Evolutionary conservation across 1,284 basidiomycete species (phyloP), one percentile per base, ranked within the genome.

Genomic region (Vanrija sp.): DNA sequence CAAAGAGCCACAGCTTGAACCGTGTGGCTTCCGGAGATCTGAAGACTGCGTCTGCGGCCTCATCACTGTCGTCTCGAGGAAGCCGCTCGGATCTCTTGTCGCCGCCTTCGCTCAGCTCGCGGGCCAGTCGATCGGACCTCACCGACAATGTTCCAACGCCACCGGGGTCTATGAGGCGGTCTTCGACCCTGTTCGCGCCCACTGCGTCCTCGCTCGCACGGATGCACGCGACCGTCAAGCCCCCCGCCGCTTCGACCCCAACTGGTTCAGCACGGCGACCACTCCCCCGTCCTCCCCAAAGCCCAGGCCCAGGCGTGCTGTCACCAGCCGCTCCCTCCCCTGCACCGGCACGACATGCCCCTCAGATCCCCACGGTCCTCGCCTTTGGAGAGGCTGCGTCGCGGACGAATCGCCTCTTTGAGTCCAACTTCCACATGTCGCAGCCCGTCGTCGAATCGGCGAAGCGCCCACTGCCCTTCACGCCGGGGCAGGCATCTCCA

Each of bases 151-250:
- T 23, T 31, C n/a, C 20, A n/a, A 37, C 43, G 12, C 35, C 35
- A 9, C 37, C 23, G 18, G 9, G 19, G 16, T 15, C 16, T 25
- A 37, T 25, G 31, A 18, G 16, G 8, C 27, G 41, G n/a, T 31
- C 12, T 2, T 53, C 69, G 4, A 68, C 66, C 18, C 55, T 72
- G 9, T 62, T 64, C 27, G 45, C 64, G 5, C 71, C 72, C 0
- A 74, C 72, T 5, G 69, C 68, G 0, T 64, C 68, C 18, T 71
- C 69, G 4, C 46, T 67, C 0, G 72, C 72, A 2, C 55, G 72
- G 25, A 71, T 71, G 68, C 70, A 74, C 54, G 68, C 72, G 22
- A 74, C 69, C 9, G 61, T 73, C 45, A 67, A 62, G 55, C 72
- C 70, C 3, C 57, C 53, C 5, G 24, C 51, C 0, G 41, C 54